Evolutionary conservation across 148 eudicot genomes (phyloP).

Genomic region (Spergularia bocconei): DNA sequence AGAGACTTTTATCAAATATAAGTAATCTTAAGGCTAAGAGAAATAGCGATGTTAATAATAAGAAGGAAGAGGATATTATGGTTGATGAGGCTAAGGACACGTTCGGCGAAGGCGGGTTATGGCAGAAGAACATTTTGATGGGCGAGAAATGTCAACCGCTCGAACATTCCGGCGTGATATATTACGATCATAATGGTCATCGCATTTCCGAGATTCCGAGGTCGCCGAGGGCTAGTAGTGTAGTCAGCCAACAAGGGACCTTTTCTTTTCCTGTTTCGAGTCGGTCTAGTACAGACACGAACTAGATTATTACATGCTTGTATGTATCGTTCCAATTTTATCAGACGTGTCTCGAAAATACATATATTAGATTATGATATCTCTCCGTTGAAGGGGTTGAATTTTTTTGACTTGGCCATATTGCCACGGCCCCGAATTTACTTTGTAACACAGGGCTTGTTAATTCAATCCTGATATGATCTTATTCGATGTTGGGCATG

Average conservation of each 20-base stretch:
- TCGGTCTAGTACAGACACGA: slow-evolving; percentile 18
- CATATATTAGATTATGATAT: too few relatives aligned
- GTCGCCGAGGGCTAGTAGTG: slow-evolving; percentile 47
- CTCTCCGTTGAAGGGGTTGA: too few relatives aligned
- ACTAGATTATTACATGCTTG: background rate
- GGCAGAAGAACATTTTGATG: slow-evolving; percentile 80
- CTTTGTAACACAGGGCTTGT: too few relatives aligned
- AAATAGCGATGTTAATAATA: background rate
- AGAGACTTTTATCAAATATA: slow-evolving; percentile 36
- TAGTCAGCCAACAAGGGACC: slow-evolving; percentile 17
- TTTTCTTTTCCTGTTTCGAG: slow-evolving; percentile 37
- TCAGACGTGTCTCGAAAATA: too few relatives aligned
- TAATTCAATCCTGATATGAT: too few relatives aligned
- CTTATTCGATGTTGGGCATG: too few relatives aligned
- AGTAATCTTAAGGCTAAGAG: slow-evolving; percentile 27
- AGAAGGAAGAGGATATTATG: background rate
- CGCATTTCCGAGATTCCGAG: slow-evolving; percentile 51
- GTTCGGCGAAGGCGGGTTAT: slow-evolving; percentile 57
- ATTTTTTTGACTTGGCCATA: too few relatives aligned
- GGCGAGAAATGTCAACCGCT: slow-evolving; percentile 84
- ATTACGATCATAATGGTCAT: slow-evolving; percentile 57
- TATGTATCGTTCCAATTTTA: background rate
- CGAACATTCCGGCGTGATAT: slow-evolving; percentile 71
- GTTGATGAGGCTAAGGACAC: slow-evolving; percentile 29
- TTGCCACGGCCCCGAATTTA: too few relatives aligned